phyloP scores from a whole-genome alignment of 208 protist species.

The Naegleria fowleri region DNA sequence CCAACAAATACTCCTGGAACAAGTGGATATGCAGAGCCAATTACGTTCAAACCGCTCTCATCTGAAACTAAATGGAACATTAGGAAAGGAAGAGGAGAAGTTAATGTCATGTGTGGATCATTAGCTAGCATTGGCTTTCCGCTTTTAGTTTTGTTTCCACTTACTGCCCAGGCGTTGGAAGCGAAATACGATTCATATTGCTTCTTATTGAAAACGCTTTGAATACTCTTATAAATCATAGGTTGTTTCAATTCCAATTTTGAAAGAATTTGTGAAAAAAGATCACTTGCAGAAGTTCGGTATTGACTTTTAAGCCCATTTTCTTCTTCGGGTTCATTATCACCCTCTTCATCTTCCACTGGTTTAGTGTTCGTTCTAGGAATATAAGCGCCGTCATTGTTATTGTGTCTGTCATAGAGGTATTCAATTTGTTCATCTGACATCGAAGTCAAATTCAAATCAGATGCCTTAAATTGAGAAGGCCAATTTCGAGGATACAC shows the following conservation, averaged over 20 bases:
- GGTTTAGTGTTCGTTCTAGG: background rate
- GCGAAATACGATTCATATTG: background rate
- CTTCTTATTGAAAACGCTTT: background rate
- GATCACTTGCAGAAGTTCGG: too few species aligned
- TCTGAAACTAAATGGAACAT: background rate
- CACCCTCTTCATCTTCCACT: background rate
- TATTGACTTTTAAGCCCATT: background rate
- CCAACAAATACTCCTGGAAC: slow-evolving; percentile 21
- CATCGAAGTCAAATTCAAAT: background rate
- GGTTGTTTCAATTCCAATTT: background rate
- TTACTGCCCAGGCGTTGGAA: slow-evolving; percentile 23
- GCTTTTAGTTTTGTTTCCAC: background rate
- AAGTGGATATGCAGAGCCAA: background rate
- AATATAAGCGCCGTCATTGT: background rate
- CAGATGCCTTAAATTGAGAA: background rate
- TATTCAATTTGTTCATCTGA: background rate
- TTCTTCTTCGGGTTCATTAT: background rate
- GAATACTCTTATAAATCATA: background rate
- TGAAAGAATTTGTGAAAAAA: background rate
- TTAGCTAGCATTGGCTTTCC: slow-evolving; percentile 19
- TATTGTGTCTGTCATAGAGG: background rate
- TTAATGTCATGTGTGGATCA: slow-evolving; percentile 28
- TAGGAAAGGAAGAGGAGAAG: background rate
- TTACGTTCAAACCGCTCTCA: background rate
- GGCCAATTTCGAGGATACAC: background rate